A percentile compares a stretch with the other conserved stretches of the same genome.
Evolutionary conservation across 2,329 filamentous ascomycete species (phyloP).

Genomic region (Stromatinia cepivora): DNA sequence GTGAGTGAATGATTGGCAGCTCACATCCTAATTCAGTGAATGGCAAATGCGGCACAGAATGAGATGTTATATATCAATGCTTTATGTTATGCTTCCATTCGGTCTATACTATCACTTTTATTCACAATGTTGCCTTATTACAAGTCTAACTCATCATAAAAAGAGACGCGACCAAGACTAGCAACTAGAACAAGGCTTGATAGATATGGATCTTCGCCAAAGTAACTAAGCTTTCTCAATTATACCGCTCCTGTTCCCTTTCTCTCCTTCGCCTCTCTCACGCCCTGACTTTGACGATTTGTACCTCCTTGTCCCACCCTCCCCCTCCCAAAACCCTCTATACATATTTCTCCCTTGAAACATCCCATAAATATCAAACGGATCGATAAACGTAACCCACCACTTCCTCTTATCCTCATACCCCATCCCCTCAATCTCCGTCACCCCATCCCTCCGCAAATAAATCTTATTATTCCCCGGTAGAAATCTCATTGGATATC

Average conservation of each 20-base stretch:
- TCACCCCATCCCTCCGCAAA: conserved; percentile 50
- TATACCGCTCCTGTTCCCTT: not conserved
- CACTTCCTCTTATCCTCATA: conserved; percentile 49
- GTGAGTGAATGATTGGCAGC: too few species aligned
- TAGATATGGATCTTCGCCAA: too few species aligned
- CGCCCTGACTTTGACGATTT: not conserved
- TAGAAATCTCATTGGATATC: conserved; percentile 53
- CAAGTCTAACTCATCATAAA: too few species aligned
- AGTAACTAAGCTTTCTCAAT: not conserved
- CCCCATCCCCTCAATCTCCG: conserved; percentile 51
- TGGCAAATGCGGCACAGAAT: too few species aligned
- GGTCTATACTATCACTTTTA: too few species aligned
- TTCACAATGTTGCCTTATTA: too few species aligned
- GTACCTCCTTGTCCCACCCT: not conserved
- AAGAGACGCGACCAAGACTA: too few species aligned
- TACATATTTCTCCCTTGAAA: conserved; percentile 33
- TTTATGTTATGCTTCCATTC: too few species aligned
- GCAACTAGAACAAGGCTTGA: too few species aligned
- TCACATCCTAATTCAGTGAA: too few species aligned
- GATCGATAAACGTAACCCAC: conserved; percentile 37
- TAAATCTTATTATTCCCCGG: conserved; percentile 52
- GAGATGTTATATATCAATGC: too few species aligned
- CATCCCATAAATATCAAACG: conserved; percentile 37
- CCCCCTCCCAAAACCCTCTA: conserved; percentile 36
- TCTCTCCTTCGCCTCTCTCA: not conserved